Base-by-base conservation (phyloP, 2,329 filamentous ascomycete species). In the Fusarium mundagurra region DNA sequence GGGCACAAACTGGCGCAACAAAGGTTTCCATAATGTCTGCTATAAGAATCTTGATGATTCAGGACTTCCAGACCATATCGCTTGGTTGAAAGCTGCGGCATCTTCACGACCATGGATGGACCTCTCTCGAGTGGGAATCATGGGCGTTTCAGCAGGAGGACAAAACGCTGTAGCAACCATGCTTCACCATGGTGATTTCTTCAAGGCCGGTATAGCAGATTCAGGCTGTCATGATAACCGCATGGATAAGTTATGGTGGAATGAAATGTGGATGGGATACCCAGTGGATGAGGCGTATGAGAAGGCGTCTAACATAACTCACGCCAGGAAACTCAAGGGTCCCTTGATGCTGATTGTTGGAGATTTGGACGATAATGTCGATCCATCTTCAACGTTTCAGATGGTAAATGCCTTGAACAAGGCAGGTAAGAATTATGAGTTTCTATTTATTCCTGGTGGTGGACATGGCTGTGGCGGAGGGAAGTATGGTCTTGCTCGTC, bases 201-300 rank as follows among this genome's bases (percentile, higher is more conserved):
- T 80, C 60, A 79, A 72, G 43, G 79, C 73, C 1, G 80, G 78
- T 0, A 67, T 74, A 9, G 76, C 80, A 18, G 74, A 79, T 47
- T 75, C 76, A 14, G 80, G 80, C 5, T 79, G 76, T 10, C 79
- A 81, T 57, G 80, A 82, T 27, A 81, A 81, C 24, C 77, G 80
- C 5, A 77, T 82, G 76, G 79, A 78, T 44, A 77, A 78, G 61
- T 24, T 81, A 14, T 77, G 77, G 73, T 82, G 80, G 80, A 80
- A 78, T 33, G 80, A 82, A 60, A 57, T 78, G 47, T 81, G 77
- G 76, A 81, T 82, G 78, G 80, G 80, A 6, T 80, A 78, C 38
- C 80, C 80, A 3, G 76, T 81, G 2, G 80, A 81, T 20, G 66
- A 76, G 47, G 69, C 74, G 18, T 81, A 81, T 47, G 69, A 63